Evolutionary conservation across 345 rosid species (phyloP).

Genomic region (Eucalyptus grandis): DNA sequence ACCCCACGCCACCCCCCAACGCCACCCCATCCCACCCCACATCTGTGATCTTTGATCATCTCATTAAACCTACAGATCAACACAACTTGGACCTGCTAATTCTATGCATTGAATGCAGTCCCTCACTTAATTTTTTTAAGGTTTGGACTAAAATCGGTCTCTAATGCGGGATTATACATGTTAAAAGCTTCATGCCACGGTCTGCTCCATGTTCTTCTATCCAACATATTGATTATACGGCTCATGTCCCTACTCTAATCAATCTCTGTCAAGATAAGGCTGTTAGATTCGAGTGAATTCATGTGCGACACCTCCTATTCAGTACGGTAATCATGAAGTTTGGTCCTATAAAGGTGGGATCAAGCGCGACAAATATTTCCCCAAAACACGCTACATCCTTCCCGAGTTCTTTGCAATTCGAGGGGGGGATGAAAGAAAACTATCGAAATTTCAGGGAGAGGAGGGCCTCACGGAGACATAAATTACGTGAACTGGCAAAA

Average conservation of each 20-base stretch:
- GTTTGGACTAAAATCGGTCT: neutral
- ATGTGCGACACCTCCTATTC: neutral
- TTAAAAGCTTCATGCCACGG: neutral
- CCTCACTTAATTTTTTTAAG: neutral
- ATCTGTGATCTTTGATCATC: neutral
- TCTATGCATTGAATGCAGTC: neutral
- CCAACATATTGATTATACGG: neutral
- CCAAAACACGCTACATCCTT: neutral
- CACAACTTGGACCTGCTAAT: neutral
- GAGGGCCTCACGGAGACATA: neutral
- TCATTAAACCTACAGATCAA: neutral
- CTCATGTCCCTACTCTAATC: neutral
- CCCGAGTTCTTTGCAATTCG: neutral
- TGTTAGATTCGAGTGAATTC: neutral
- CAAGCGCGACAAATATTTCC: neutral
- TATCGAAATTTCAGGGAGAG: neutral
- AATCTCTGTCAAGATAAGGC: neutral
- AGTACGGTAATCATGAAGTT: neutral
- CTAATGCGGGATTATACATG: accelerated
- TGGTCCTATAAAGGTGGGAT: neutral
- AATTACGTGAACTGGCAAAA: neutral
- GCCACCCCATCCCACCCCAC: neutral
- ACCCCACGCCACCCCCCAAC: neutral
- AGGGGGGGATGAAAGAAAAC: neutral
- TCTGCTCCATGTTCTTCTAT: neutral